Conservation (phyloP, 2,329 filamentous ascomycete genomes). For the Didymellaceae sp. region DNA sequence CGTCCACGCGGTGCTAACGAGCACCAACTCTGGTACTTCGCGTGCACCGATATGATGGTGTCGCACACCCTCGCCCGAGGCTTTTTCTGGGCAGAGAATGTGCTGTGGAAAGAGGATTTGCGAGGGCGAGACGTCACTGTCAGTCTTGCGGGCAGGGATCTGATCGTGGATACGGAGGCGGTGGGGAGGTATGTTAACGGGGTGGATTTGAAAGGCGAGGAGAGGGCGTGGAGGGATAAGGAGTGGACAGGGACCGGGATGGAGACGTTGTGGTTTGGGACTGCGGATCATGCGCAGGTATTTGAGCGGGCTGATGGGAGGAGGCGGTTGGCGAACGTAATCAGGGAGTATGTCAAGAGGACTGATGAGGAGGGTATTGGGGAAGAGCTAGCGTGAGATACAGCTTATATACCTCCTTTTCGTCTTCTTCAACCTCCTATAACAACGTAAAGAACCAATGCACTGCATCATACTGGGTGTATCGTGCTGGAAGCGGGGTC, state of each 20-base stretch:
- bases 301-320: slow-evolving; percentile 40
- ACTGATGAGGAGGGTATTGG: slow-evolving; percentile 17
- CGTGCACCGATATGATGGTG: slow-evolving; percentile 70
- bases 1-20: slow-evolving; percentile 63
- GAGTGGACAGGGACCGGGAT: slow-evolving; percentile 54
- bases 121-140: slow-evolving; percentile 59
- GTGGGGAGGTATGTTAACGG: slow-evolving; percentile 65
- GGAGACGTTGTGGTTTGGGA: slow-evolving; percentile 66
- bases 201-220: slow-evolving; percentile 38
- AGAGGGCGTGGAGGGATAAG: slow-evolving; percentile 40
- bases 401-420: too few relatives aligned
- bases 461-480: too few relatives aligned
- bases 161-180: slow-evolving; percentile 68
- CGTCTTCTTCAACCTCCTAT: too few relatives aligned
- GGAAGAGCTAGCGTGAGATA: background rate
- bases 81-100: slow-evolving; percentile 76
- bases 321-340: slow-evolving; percentile 31
- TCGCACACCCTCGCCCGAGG: slow-evolving; percentile 68
- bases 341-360: slow-evolving; percentile 35
- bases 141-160: slow-evolving; percentile 64
- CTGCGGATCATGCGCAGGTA: slow-evolving; percentile 68
- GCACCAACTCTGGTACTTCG: slow-evolving; percentile 74
- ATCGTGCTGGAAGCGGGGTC: too few relatives aligned
- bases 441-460: too few relatives aligned
- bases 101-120: slow-evolving; percentile 73